Conservation (phyloP, 495 filamentous ascomycete genomes). For the Parathielavia hyrcaniae region DNA sequence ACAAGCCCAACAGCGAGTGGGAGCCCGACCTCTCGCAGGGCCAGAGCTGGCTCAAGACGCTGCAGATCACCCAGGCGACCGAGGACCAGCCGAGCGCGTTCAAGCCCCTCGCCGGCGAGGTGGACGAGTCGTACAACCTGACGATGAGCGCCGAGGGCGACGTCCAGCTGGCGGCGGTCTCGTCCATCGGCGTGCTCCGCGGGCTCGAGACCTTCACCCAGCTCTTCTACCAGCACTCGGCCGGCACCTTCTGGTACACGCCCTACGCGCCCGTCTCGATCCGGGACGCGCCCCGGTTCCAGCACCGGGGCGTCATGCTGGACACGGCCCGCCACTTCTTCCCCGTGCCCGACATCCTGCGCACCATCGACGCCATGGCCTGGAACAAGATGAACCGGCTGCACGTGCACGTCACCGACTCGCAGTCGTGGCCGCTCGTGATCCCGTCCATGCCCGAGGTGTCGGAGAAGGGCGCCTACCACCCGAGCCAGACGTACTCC, state of each 20-base stretch:
- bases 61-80: slow-evolving; percentile 54
- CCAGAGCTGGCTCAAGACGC: slow-evolving; percentile 47
- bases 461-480: slow-evolving; percentile 62
- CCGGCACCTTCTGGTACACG: slow-evolving; percentile 53
- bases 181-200: slow-evolving; percentile 59
- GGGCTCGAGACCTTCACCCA: slow-evolving; percentile 67
- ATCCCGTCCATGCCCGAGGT: slow-evolving; percentile 67
- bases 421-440: slow-evolving; percentile 77
- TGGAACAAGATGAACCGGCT: slow-evolving; percentile 76
- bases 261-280: slow-evolving; percentile 60
- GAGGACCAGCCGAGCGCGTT: slow-evolving; percentile 49
- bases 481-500: slow-evolving; percentile 54
- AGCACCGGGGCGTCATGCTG: slow-evolving; percentile 67
- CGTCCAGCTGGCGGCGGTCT: slow-evolving; percentile 54
- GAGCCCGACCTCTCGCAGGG: slow-evolving; percentile 49
- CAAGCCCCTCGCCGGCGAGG: slow-evolving; percentile 53
- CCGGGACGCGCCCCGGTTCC: slow-evolving; percentile 58
- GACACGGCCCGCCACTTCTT: slow-evolving; percentile 65
- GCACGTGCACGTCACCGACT: slow-evolving; percentile 73
- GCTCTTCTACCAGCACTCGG: slow-evolving; percentile 65
- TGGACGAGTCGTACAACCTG: slow-evolving; percentile 70
- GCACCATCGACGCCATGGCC: slow-evolving; percentile 63
- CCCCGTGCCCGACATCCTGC: slow-evolving; percentile 54
- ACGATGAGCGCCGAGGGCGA: slow-evolving; percentile 48
- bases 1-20: slow-evolving; percentile 51